These are phyloP conservation scores for Hansenula lynferdii DNA, from an alignment of 1,139 yeast genomes.

Conservation along the genomic window DNA sequence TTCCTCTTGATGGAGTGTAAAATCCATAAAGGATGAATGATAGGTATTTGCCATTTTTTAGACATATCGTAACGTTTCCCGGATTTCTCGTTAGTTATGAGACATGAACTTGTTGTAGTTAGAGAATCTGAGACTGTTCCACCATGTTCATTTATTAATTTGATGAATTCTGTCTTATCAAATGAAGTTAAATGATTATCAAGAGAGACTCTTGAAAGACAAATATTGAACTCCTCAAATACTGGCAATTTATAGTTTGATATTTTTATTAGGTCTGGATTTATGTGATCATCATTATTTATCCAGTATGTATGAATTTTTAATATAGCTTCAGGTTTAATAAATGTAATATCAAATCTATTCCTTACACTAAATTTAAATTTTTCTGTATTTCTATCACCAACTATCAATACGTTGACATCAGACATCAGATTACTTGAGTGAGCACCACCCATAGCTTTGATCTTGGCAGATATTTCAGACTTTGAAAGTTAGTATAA, in stretches of 20 bases:
- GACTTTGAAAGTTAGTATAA: conserved; percentile 8
- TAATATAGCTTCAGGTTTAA: conserved; percentile 43
- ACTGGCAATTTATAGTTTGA: conserved; percentile 32
- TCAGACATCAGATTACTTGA: conserved; percentile 62
- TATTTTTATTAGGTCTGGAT: conserved; percentile 17
- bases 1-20: conserved; percentile 56
- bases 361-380: conserved; percentile 57
- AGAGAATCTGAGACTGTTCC: conserved; percentile 58
- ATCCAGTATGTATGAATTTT: conserved; percentile 49
- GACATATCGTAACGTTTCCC: conserved; percentile 68
- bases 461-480: conserved; percentile 34
- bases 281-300: conserved; percentile 36
- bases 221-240: conserved; percentile 44
- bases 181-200: conserved; percentile 21
- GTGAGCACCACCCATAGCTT: conserved; percentile 59
- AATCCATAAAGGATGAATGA: conserved; percentile 75
- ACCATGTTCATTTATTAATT: conserved; percentile 43
- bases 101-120: conserved; percentile 43
- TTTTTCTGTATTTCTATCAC: conserved; percentile 55
- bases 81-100: conserved; percentile 45
- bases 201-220: conserved; percentile 45
- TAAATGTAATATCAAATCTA: conserved; percentile 55
- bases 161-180: conserved; percentile 30
- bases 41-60: conserved; percentile 60
- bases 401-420: conserved; percentile 64